Base-by-base conservation (phyloP, 192 early-diverging fungal species). In the Oehlia diaphana region DNA sequence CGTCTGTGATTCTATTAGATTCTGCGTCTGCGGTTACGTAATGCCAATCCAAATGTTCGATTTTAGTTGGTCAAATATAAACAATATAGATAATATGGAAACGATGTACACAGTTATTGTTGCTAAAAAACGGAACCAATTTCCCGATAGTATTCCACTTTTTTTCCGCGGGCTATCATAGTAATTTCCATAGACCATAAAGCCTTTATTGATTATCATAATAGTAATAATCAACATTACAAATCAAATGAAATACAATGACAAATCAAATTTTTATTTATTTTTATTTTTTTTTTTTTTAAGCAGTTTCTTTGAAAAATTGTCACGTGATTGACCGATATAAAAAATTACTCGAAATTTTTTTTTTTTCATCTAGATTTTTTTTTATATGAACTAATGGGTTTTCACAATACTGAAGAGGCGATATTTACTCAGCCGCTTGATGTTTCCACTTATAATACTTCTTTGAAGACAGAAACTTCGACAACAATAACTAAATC, bases 361-460 rank as follows among this genome's bases (percentile, higher is more conserved):
- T 42, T 42, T 37, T 42, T 42, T 42, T 42, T 42, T 42, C 39
- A 42, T 42, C 39, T 8, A 42, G 39, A 42, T 5, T 42, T 42
- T 42, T 42, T 42, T 42, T 6, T 42, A 37, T 37, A 58, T 19
- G 21, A 58, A 21, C 26, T 26, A 75, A 75, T 70, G 68, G 68
- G 68, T n/a, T 39, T 10, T 70, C 68, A 31, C 23, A 33, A 28
- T 67, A 67, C 33, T 6, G 65, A 70, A 70, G 37, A 70, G n/a
- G 21, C 68, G 47, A 68, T 68, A 68, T 72, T 61, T 74, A 5
- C 33, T 74, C 61, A 76, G 33, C 35, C 62, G 2, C 21, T 63
- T 10, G 74, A 63, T 21, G 74, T 76, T 63, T 63, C 74, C 21
- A 42, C 74, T 74, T 74, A 53, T 42, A 76, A 35, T 35, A 23